Evolutionary conservation across 2,329 filamentous ascomycete species (phyloP).

Genomic region (Verticillium nonalfalfae): DNA sequence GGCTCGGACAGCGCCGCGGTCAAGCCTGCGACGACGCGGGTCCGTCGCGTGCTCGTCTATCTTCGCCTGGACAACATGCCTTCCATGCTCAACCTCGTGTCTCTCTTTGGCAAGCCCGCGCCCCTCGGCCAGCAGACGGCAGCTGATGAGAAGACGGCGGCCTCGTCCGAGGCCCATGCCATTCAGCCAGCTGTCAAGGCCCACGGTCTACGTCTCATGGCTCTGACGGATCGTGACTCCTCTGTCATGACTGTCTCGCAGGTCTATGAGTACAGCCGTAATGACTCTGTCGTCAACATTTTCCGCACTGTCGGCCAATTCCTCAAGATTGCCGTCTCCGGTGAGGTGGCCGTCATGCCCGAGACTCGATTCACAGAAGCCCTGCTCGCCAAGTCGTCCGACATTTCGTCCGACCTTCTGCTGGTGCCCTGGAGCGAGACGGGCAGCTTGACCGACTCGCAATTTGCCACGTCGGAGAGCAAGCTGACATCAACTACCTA

Average conservation of each 20-base stretch:
- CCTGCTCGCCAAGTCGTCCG: constrained; percentile 61
- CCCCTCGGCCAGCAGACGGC: not conserved
- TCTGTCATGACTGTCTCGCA: constrained; percentile 93
- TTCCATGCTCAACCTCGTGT: constrained; percentile 68
- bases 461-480: not conserved
- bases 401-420: constrained; percentile 66
- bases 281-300: constrained; percentile 83
- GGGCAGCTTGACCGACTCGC: constrained; percentile 65
- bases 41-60: constrained; percentile 69
- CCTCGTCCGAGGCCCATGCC: constrained; percentile 4
- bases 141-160: not conserved
- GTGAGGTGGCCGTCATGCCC: constrained; percentile 73
- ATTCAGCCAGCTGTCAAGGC: constrained; percentile 51
- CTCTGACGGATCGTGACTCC: constrained; percentile 86
- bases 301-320: constrained; percentile 85
- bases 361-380: constrained; percentile 74
- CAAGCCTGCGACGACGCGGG: constrained; percentile 16
- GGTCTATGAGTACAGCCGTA: constrained; percentile 62
- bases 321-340: constrained; percentile 75
- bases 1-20: constrained; percentile 21
- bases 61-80: constrained; percentile 81
- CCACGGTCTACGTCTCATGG: constrained; percentile 78
- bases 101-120: constrained; percentile 56
- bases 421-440: constrained; percentile 88
- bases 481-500: constrained; percentile 42